Percentiles rank a stretch among this genome's conserved stretches.
Conservation (phyloP, 148 eudicot species). For the Arctostaphylos glauca region DNA sequence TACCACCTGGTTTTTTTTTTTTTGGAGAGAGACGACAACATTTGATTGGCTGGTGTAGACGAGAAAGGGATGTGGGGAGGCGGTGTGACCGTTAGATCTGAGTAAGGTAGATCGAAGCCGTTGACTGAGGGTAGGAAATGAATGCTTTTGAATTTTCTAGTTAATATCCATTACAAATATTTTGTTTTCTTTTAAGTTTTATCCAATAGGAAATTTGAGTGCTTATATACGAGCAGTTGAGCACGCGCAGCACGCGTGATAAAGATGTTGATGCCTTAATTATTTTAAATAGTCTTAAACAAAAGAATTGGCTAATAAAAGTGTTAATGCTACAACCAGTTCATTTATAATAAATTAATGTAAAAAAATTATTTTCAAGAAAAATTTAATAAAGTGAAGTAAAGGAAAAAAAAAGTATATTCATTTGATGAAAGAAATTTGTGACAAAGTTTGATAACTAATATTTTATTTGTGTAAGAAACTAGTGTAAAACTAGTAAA, state of each 20-base stretch:
- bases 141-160: constrained; percentile 22
- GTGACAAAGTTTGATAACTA: too few species aligned
- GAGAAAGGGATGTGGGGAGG: constrained; percentile 12
- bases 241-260: not conserved
- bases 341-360: too few species aligned
- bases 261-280: too few species aligned
- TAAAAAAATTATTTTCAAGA: too few species aligned
- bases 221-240: not conserved
- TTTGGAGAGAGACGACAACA: not conserved
- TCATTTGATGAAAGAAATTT: too few species aligned
- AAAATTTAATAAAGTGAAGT: too few species aligned
- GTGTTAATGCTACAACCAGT: too few species aligned
- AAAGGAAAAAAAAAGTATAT: too few species aligned
- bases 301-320: too few species aligned
- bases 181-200: not conserved
- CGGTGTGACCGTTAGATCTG: constrained; percentile 23
- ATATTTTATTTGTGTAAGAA: too few species aligned
- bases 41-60: constrained; percentile 3
- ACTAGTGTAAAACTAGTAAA: too few species aligned
- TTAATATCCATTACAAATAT: not conserved
- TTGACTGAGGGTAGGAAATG: constrained; percentile 38
- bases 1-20: not conserved
- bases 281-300: too few species aligned
- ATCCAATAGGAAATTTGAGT: not conserved
- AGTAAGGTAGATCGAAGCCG: constrained; percentile 23